Base-by-base conservation (phyloP, 2,329 filamentous ascomycete species). In the Calonectria hongkongensis region DNA sequence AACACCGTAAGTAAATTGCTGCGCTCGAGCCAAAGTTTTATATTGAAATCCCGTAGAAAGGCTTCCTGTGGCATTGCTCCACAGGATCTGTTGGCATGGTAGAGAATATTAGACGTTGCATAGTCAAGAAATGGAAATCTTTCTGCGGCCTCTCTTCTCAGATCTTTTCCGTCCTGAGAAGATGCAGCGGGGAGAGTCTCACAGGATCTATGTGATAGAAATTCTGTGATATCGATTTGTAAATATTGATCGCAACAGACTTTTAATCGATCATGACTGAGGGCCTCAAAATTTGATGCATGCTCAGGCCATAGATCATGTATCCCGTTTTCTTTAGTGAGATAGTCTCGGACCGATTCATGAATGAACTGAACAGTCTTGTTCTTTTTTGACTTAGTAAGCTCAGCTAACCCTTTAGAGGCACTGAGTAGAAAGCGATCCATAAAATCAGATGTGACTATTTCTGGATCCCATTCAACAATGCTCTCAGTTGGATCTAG, bases 111-210 rank as follows among this genome's bases (percentile, higher is more conserved):
- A 4, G 78, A 73, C 18, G 83, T 78, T 27, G 87, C 84, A 76
- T 89, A 89, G 62, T 85, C 73, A 7, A 91, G 79, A 58, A 91
- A 88, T 1, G 87, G 85, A 64, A 28, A 54, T 2, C 7, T 15
- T 8, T 54, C 28, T 4, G 4, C 6, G 4, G 10, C 27, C 15
- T 3, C 18, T 4, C 12, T 28, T 16, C 25, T 6, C 13, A 33
- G 12, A 7, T 48, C n/a, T 30, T 33, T 54, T 10, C 50, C 28
- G 2, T 28, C 3, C 4, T 30, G 25, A 54, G 33, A 36, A 36
- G 33, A 36, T 13, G 33, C 33, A 10, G 33, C 33, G 12, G 33
- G 33, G 33, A 36, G 33, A 3, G 7, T 12, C 10, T 6, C 8
- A 5, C 3, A 12, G 10, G 33, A 36, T 12, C 10, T 6, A 36